These are phyloP conservation scores for Daedaleopsis sinensis DNA, from an alignment of 768 basidiomycete genomes.

Conservation along the genomic window DNA sequence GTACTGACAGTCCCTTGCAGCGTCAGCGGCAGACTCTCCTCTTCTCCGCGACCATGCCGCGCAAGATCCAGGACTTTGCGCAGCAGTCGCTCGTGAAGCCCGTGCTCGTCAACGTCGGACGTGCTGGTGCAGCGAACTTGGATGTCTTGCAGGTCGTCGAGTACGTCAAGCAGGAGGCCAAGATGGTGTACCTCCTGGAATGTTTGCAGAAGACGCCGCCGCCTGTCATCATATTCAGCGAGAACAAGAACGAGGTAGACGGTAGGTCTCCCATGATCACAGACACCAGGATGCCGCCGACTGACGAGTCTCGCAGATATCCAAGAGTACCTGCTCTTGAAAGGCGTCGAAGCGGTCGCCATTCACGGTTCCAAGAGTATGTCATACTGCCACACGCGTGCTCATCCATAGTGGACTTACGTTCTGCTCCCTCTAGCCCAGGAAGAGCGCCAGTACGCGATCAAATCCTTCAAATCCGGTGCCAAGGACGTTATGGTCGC, in stretches of 20 bases:
- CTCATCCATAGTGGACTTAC: not conserved
- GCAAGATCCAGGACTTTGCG: constrained; percentile 98
- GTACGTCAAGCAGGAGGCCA: constrained; percentile 99
- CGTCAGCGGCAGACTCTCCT: constrained; percentile 95
- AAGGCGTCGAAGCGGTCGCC: constrained; percentile 97
- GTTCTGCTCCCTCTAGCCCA: constrained; percentile 58
- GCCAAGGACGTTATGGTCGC: constrained; percentile 99
- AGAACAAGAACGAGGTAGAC: constrained; percentile 99
- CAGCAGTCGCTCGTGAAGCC: constrained; percentile 95
- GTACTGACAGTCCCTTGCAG: constrained; percentile 41
- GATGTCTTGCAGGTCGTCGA: constrained; percentile 97
- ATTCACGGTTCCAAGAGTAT: constrained; percentile 97
- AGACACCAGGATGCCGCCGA: not conserved
- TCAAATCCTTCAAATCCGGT: constrained; percentile 96
- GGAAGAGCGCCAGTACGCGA: constrained; percentile 98
- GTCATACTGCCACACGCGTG: constrained; percentile 28
- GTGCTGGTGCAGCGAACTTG: constrained; percentile 96
- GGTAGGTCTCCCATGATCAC: constrained; percentile 51
- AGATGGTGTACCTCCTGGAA: constrained; percentile 98
- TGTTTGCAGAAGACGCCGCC: constrained; percentile 98
- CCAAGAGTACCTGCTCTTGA: constrained; percentile 94
- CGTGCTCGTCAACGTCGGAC: constrained; percentile 94
- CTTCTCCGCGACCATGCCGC: constrained; percentile 99
- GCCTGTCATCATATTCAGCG: constrained; percentile 96
- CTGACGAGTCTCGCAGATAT: constrained; percentile 67